phyloP scores from a whole-genome alignment of 306 rosid genomes.

The Lathyrus tuberosus region DNA sequence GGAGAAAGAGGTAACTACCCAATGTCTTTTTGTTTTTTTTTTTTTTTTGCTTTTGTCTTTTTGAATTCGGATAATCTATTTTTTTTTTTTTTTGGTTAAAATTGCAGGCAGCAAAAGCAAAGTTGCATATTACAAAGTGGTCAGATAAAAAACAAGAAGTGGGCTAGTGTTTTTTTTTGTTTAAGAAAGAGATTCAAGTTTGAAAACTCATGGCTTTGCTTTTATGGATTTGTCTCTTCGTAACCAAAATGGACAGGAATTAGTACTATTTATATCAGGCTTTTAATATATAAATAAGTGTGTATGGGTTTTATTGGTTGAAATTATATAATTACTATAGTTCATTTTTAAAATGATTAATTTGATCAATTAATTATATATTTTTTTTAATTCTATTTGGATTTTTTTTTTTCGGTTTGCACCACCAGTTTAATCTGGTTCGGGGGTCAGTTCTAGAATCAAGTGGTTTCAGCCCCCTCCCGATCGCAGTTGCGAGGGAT shows the following conservation, averaged over 20 bases:
- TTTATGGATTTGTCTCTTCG: neutral
- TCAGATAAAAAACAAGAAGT: conserved; percentile 37
- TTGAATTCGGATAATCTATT: neutral
- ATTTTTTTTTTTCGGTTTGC: no score
- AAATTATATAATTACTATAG: neutral
- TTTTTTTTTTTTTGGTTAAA: neutral
- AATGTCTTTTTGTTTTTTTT: no score
- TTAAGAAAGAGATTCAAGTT: neutral
- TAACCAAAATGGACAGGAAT: neutral
- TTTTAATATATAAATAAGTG: no score
- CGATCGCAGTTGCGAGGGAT: no score
- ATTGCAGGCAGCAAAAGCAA: conserved; percentile 68
- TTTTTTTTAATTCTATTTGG: no score
- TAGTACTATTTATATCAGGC: neutral
- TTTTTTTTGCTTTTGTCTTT: no score
- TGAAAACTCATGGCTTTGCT: neutral
- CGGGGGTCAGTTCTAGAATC: no score
- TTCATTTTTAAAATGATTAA: neutral
- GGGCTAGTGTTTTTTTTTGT: conserved; percentile 14
- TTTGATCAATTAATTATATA: no score
- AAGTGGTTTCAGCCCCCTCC: no score
- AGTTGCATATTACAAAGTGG: conserved; percentile 48
- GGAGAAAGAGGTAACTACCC: conserved; percentile 63
- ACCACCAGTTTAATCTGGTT: no score
- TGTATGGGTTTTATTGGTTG: neutral